phyloP scores from a whole-genome alignment of 2,329 filamentous ascomycete species.

The Metarhizium rileyi region DNA sequence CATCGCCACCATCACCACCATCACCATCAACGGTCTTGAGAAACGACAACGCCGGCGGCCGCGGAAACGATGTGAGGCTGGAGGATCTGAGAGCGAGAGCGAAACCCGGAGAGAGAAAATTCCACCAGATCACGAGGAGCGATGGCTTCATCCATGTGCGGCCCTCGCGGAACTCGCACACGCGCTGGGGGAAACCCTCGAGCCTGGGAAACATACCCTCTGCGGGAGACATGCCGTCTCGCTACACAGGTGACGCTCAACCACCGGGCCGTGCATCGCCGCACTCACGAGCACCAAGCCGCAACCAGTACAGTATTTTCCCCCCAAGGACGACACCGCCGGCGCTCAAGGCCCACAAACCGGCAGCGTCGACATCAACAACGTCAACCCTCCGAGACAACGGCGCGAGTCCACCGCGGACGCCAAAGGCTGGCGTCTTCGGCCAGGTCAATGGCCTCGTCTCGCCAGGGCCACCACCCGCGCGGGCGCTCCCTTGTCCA shows the following conservation, averaged over 20 bases:
- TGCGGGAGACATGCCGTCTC: background rate
- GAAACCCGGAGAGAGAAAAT: background rate
- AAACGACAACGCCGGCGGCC: background rate
- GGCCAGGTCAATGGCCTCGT: background rate
- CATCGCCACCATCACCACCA: no score
- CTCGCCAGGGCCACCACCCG: slow-evolving; percentile 33
- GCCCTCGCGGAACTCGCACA: background rate
- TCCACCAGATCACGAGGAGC: background rate
- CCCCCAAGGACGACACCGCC: background rate
- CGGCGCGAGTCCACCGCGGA: background rate
- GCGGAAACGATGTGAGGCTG: background rate
- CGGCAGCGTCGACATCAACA: background rate
- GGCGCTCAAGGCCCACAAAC: background rate
- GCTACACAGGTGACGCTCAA: background rate
- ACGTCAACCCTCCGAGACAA: background rate
- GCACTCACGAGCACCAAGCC: background rate
- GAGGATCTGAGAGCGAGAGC: background rate
- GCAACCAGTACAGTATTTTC: background rate
- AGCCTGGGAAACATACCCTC: background rate
- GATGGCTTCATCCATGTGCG: background rate
- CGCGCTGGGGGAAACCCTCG: background rate
- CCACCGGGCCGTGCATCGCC: background rate
- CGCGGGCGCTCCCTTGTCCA: slow-evolving; percentile 29
- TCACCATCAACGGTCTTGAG: background rate
- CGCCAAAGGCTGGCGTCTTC: background rate